These are phyloP conservation scores for Aureobasidium leucospermi DNA, from an alignment of 2,329 filamentous ascomycete genomes.

Conservation along the genomic window DNA sequence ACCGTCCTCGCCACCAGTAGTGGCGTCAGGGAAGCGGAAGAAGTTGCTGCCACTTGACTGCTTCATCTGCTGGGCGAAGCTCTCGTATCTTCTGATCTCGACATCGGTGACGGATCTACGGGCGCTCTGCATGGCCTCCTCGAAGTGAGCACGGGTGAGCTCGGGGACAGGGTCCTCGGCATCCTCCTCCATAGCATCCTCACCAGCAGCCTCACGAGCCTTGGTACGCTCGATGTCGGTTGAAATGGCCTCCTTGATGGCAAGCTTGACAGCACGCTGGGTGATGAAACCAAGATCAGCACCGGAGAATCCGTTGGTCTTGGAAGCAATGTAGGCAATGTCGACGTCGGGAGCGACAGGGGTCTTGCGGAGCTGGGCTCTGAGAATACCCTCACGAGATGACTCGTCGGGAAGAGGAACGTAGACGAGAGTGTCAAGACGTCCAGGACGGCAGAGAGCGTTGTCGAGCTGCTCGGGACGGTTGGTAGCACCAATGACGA, in stretches of 20 bases:
- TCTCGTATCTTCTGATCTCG: slow-evolving; percentile 96
- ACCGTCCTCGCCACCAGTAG: slow-evolving; percentile 15
- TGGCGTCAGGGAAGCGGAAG: slow-evolving; percentile 79
- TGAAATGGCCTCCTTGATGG: slow-evolving; percentile 94
- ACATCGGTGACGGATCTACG: slow-evolving; percentile 92
- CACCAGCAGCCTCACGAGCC: slow-evolving; percentile 77
- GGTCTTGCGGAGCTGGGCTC: slow-evolving; percentile 96
- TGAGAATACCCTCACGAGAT: slow-evolving; percentile 83
- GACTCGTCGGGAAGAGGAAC: slow-evolving; percentile 90
- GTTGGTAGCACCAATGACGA: slow-evolving; percentile 98
- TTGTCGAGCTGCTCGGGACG: slow-evolving; percentile 97
- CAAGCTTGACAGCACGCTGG: slow-evolving; percentile 97
- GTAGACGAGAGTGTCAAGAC: slow-evolving; percentile 97
- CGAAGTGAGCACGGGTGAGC: slow-evolving; percentile 92
- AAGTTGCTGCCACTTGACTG: slow-evolving; percentile 82
- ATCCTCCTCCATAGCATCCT: slow-evolving; percentile 76
- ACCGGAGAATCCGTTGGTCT: slow-evolving; percentile 99
- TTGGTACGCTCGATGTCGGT: slow-evolving; percentile 84
- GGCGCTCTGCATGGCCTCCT: slow-evolving; percentile 95
- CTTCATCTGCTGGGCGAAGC: slow-evolving; percentile 99
- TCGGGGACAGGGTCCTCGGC: slow-evolving; percentile 90
- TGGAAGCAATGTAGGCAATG: slow-evolving; percentile 83
- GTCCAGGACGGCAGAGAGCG: slow-evolving; percentile 93
- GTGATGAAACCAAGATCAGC: slow-evolving; percentile 98
- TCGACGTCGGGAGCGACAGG: slow-evolving; percentile 84